Evolutionary conservation across 306 rosid species (phyloP).

Genomic region (Quercus mongolica): DNA sequence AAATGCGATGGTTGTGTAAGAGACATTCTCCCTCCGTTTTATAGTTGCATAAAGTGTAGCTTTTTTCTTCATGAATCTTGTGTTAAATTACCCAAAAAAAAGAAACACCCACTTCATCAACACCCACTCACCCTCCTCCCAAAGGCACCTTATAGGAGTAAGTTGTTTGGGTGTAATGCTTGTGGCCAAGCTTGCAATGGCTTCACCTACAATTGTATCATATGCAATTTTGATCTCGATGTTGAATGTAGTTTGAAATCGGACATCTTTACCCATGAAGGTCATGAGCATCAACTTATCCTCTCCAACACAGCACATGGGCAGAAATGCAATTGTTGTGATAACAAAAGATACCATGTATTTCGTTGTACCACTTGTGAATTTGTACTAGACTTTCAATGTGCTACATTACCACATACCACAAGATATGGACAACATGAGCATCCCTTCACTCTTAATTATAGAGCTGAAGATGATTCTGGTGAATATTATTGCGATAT

Average conservation of each 20-base stretch:
- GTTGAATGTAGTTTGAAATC: background rate
- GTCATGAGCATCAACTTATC: background rate
- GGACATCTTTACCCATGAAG: background rate
- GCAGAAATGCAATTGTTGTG: background rate
- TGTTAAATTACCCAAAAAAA: too few species aligned
- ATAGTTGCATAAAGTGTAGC: too few species aligned
- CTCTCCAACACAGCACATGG: background rate
- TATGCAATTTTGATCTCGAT: background rate
- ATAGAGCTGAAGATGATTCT: background rate
- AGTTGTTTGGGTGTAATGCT: rapidly evolving
- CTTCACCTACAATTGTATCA: background rate
- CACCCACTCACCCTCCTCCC: too few species aligned
- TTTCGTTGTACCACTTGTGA: background rate
- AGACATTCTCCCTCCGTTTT: too few species aligned
- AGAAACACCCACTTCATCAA: too few species aligned
- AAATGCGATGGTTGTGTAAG: too few species aligned
- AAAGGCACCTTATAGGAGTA: rapidly evolving
- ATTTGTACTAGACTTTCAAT: background rate
- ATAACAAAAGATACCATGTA: background rate
- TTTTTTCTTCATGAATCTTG: too few species aligned
- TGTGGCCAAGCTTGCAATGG: background rate
- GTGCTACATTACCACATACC: background rate
- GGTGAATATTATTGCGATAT: background rate
- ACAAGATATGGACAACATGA: background rate
- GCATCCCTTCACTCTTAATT: background rate